Percentiles rank a stretch among this genome's conserved stretches.
These are phyloP conservation scores for Daedaleopsis nitida DNA, from an alignment of 768 basidiomycete genomes.

Conservation along the genomic window DNA sequence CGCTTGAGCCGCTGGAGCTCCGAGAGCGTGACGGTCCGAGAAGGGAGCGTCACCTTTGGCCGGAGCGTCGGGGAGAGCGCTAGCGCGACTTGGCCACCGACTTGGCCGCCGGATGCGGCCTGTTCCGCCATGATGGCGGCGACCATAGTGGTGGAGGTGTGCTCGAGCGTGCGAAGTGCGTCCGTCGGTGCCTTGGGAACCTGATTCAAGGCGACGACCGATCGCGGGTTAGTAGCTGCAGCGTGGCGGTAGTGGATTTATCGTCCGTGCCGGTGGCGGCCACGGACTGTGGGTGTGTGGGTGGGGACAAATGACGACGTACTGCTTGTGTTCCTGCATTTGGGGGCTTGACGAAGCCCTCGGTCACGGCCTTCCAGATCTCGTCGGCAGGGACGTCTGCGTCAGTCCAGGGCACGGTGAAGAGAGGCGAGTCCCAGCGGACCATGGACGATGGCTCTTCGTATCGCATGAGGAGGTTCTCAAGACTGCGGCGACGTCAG, in stretches of 20 bases:
- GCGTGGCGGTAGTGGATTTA: too few species aligned
- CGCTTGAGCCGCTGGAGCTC: slow-evolving; percentile 89
- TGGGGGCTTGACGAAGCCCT: slow-evolving; percentile 81
- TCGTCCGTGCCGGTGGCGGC: neutral
- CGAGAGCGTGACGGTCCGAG: slow-evolving; percentile 74
- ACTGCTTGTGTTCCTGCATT: slow-evolving; percentile 82
- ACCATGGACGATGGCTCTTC: slow-evolving; percentile 99
- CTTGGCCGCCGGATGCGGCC: slow-evolving; percentile 45
- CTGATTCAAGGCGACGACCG: slow-evolving; percentile 39
- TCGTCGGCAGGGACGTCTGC: slow-evolving; percentile 60
- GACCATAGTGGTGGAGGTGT: slow-evolving; percentile 70
- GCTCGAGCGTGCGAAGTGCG: slow-evolving; percentile 84
- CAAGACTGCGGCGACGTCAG: slow-evolving; percentile 53
- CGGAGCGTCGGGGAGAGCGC: slow-evolving; percentile 44
- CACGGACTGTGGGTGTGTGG: neutral
- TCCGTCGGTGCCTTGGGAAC: slow-evolving; percentile 82
- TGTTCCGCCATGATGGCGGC: slow-evolving; percentile 71
- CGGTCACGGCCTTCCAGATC: slow-evolving; percentile 83
- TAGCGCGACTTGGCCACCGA: slow-evolving; percentile 55
- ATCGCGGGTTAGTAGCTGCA: neutral
- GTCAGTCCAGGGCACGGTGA: slow-evolving; percentile 81
- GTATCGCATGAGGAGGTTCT: slow-evolving; percentile 84
- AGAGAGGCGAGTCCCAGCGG: slow-evolving; percentile 97
- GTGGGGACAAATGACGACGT: slow-evolving; percentile 37
- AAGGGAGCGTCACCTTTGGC: slow-evolving; percentile 61